Base-by-base conservation (phyloP, 2,329 filamentous ascomycete species). In the Cyclaneusma minus region DNA sequence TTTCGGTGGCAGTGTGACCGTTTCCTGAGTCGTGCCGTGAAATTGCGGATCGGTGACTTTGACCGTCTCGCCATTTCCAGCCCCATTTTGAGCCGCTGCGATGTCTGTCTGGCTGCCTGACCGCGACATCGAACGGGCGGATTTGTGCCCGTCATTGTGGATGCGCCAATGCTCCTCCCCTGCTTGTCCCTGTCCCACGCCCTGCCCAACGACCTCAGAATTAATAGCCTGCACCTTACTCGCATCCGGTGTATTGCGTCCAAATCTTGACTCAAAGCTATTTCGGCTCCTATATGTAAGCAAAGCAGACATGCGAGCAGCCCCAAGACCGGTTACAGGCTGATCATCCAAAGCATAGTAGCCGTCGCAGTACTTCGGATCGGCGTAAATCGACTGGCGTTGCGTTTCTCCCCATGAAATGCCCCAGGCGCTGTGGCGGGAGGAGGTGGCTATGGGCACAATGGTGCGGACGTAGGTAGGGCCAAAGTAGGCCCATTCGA, bases 351-450 rank as follows among this genome's bases (percentile, higher is more conserved):
- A 91, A 1, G 71, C 45, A 48, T 95, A 98, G 55, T 94, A 95
- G 22, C 89, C 89, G 44, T 95, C 85, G 35, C 94, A 84, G 51
- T 98, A 98, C 57, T 94, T 95, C 16, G 89, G 89, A 48, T 98
- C 89, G 20, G 83, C 85, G 55, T 95, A 98, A 49, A 98, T 95
- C 62, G 79, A 85, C 54, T 89, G 81, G 27, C 82, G 65, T 50
- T 91, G 82, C 3, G 81, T 81, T 49, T 89, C 82, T 21, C 80
- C 81, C 82, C 82, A 91, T 52, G 78, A 85, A 43, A 89, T 91
- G 13, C 82, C 77, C 82, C 82, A 91, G 4, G 82, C 82, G 42
- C 80, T 87, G 51, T 89, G 83, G 21, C 76, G 63, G 39, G 78
- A 81, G 6, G 81, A 87, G 5, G 82, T 89, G 13, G 82, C 82